Evolutionary conservation across 2,329 filamentous ascomycete genomes (phyloP).

Genomic region (Fusarium acutatum): DNA sequence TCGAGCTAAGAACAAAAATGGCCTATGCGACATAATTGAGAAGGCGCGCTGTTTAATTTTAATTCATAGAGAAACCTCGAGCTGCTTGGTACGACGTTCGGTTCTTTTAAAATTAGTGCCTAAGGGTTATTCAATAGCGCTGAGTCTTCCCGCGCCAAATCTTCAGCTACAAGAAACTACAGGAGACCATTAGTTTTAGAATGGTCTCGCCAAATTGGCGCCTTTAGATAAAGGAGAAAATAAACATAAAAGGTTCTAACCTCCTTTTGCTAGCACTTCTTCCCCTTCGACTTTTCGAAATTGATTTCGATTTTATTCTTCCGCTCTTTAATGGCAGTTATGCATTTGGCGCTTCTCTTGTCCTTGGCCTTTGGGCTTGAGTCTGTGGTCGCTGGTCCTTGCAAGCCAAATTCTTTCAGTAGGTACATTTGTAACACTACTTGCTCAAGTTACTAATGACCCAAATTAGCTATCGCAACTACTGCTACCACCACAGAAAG

Average conservation of each 20-base stretch:
- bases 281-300: background rate
- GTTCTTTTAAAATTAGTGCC: background rate
- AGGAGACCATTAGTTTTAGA: background rate
- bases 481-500: background rate
- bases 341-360: background rate
- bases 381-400: background rate
- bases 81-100: rapidly evolving
- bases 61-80: background rate
- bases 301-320: background rate
- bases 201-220: background rate
- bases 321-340: background rate
- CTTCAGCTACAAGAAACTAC: background rate
- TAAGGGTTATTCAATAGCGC: background rate
- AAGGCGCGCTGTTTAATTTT: rapidly evolving
- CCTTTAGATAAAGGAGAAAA: background rate
- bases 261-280: background rate
- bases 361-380: background rate
- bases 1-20: background rate
- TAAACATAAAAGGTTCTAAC: background rate
- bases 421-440: rapidly evolving
- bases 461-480: background rate
- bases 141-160: background rate
- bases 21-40: background rate
- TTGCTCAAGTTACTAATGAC: background rate
- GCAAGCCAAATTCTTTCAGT: background rate